These are phyloP conservation scores for Eucalyptus melliodora DNA, from an alignment of 345 rosid species.

Conservation along the genomic window DNA sequence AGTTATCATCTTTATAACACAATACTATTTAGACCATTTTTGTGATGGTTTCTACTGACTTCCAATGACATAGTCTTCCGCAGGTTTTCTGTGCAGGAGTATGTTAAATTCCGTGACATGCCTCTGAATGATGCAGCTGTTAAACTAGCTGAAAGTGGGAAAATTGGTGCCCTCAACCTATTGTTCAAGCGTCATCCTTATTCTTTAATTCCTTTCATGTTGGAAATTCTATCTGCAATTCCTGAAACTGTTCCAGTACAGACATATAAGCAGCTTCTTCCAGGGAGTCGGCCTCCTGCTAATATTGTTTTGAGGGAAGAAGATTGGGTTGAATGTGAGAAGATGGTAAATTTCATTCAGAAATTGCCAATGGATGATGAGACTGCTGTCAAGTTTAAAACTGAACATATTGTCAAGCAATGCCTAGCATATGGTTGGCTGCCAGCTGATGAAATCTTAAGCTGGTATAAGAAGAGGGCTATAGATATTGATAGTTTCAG, in stretches of 20 bases:
- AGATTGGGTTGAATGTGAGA: slow-evolving; percentile 98
- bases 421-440: slow-evolving; percentile 59
- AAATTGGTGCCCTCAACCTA: slow-evolving; percentile 85
- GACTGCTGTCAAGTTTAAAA: slow-evolving; percentile 32
- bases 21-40: background rate
- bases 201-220: slow-evolving; percentile 50
- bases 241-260: slow-evolving; percentile 90
- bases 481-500: slow-evolving; percentile 73
- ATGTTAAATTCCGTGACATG: slow-evolving; percentile 57
- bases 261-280: slow-evolving; percentile 90
- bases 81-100: slow-evolving; percentile 92
- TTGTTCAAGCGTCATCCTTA: slow-evolving; percentile 94
- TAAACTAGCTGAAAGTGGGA: slow-evolving; percentile 84
- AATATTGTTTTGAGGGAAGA: slow-evolving; percentile 68
- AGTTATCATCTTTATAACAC: background rate
- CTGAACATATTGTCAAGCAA: slow-evolving; percentile 65
- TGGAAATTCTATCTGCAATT: slow-evolving; percentile 68
- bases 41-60: slow-evolving; percentile 7
- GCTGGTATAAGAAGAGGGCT: slow-evolving; percentile 85
- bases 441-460: slow-evolving; percentile 46
- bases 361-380: slow-evolving; percentile 41
- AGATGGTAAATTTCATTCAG: slow-evolving; percentile 49
- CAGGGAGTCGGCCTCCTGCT: slow-evolving; percentile 63
- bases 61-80: slow-evolving; percentile 35
- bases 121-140: slow-evolving; percentile 64